A percentile compares a stretch with the other conserved stretches of the same genome.
phyloP scores from a whole-genome alignment of 768 basidiomycete species.

The Leccinum uliginosum region DNA sequence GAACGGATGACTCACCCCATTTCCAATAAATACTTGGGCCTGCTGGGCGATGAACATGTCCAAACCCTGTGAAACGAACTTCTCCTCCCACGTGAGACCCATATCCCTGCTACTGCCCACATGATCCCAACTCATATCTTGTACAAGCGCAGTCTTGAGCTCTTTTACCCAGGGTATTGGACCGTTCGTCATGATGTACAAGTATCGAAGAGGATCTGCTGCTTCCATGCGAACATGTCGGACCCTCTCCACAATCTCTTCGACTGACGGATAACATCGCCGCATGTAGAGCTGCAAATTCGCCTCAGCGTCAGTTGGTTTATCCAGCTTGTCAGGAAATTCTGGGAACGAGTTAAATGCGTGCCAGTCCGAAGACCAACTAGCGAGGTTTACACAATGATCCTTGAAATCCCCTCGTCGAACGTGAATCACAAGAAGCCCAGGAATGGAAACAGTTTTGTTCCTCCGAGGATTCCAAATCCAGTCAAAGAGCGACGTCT shows the following conservation, averaged over 20 bases:
- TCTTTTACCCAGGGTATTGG: slow-evolving; percentile 36
- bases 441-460: slow-evolving; percentile 25
- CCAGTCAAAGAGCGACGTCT: background rate
- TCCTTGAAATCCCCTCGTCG: slow-evolving; percentile 47
- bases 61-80: slow-evolving; percentile 40
- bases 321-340: slow-evolving; percentile 36
- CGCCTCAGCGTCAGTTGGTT: slow-evolving; percentile 25
- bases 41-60: slow-evolving; percentile 49
- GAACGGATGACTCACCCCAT: slow-evolving; percentile 39
- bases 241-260: slow-evolving; percentile 41
- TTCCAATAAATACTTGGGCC: slow-evolving; percentile 50
- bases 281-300: slow-evolving; percentile 25
- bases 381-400: slow-evolving; percentile 40
- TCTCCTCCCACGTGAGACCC: slow-evolving; percentile 38
- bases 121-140: slow-evolving; percentile 34
- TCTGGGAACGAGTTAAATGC: slow-evolving; percentile 45
- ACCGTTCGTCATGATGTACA: slow-evolving; percentile 51
- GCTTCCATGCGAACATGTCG: slow-evolving; percentile 28
- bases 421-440: slow-evolving; percentile 48
- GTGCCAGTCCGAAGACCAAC: slow-evolving; percentile 34
- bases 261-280: slow-evolving; percentile 42
- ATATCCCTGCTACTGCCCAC: slow-evolving; percentile 42
- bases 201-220: slow-evolving; percentile 26
- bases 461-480: background rate
- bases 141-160: slow-evolving; percentile 34